phyloP scores from a whole-genome alignment of 306 rosid genomes.

The Abrus precatorius region DNA sequence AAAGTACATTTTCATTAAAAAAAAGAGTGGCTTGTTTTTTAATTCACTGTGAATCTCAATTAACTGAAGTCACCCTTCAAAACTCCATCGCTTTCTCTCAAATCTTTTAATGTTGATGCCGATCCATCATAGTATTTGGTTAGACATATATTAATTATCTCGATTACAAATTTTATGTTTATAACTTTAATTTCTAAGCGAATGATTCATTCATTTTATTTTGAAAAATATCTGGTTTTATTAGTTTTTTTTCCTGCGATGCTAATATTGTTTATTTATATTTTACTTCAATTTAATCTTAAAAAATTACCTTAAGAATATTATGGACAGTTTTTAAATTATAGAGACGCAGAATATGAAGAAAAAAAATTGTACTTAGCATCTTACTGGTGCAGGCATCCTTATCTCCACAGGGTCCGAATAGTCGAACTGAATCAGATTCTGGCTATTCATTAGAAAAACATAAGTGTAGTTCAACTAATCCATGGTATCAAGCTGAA shows the following conservation, averaged over 20 bases:
- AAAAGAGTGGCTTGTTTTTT: not conserved
- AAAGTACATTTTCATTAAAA: not conserved
- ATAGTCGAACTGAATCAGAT: constrained; percentile 22
- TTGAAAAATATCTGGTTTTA: too few relatives aligned
- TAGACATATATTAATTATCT: not conserved
- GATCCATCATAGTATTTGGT: not conserved
- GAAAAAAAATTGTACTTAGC: not conserved
- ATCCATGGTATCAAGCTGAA: not conserved
- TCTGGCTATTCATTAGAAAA: constrained; percentile 2
- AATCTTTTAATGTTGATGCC: too few relatives aligned
- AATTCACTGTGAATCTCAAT: not conserved
- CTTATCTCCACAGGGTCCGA: not conserved
- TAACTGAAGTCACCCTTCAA: too few relatives aligned
- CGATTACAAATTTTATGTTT: too few relatives aligned
- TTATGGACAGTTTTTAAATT: not conserved
- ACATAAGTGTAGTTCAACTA: not conserved
- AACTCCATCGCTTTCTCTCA: too few relatives aligned
- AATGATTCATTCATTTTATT: too few relatives aligned
- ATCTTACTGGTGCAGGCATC: constrained; percentile 15
- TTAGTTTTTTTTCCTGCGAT: too few relatives aligned
- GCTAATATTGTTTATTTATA: too few relatives aligned
- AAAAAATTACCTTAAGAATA: not conserved
- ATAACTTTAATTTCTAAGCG: too few relatives aligned
- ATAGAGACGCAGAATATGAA: not conserved
- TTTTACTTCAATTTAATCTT: not conserved